Percentiles rank a stretch among this genome's conserved stretches.
Evolutionary conservation across 768 basidiomycete species (phyloP).

Genomic region (Tylopilus subfusipes): DNA sequence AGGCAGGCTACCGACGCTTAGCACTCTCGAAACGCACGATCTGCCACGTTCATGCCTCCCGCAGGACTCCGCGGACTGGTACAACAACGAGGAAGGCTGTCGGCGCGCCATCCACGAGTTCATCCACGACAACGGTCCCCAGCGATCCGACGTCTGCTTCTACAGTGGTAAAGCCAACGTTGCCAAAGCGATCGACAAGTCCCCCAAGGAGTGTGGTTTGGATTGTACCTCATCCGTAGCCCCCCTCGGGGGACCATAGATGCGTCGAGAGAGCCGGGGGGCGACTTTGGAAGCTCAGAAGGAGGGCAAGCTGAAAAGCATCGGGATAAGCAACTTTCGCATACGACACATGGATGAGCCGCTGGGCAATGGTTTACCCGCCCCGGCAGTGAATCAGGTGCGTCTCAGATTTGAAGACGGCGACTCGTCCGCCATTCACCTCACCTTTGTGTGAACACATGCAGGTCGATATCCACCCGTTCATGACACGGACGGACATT

Average conservation of each 20-base stretch:
- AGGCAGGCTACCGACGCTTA: slow-evolving; percentile 10
- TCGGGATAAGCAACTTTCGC: slow-evolving; percentile 5
- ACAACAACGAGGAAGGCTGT: slow-evolving; percentile 56
- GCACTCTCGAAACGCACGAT: not conserved
- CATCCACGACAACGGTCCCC: slow-evolving; percentile 42
- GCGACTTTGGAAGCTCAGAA: not conserved
- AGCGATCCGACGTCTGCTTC: slow-evolving; percentile 44
- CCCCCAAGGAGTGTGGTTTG: slow-evolving; percentile 41
- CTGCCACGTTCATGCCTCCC: not conserved
- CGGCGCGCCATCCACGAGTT: slow-evolving; percentile 60
- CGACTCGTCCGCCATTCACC: not conserved
- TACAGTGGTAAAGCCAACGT: slow-evolving; percentile 46
- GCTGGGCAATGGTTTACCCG: slow-evolving; percentile 39
- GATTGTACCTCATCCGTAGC: slow-evolving; percentile 2
- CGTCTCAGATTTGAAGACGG: slow-evolving; percentile 5
- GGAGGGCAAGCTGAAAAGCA: not conserved
- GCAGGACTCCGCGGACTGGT: slow-evolving; percentile 9
- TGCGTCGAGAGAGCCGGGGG: slow-evolving; percentile 6
- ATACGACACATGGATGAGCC: slow-evolving; percentile 52
- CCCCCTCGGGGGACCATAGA: slow-evolving; percentile 3
- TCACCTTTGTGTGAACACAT: slow-evolving; percentile 1
- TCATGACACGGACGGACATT: slow-evolving; percentile 62
- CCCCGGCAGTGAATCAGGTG: slow-evolving; percentile 64
- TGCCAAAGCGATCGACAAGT: slow-evolving; percentile 48
- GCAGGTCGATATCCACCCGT: slow-evolving; percentile 61